A percentile compares a stretch with the other conserved stretches of the same genome.
phyloP scores from a whole-genome alignment of 192 early-diverging fungal species.

The Mortierella alpina region DNA sequence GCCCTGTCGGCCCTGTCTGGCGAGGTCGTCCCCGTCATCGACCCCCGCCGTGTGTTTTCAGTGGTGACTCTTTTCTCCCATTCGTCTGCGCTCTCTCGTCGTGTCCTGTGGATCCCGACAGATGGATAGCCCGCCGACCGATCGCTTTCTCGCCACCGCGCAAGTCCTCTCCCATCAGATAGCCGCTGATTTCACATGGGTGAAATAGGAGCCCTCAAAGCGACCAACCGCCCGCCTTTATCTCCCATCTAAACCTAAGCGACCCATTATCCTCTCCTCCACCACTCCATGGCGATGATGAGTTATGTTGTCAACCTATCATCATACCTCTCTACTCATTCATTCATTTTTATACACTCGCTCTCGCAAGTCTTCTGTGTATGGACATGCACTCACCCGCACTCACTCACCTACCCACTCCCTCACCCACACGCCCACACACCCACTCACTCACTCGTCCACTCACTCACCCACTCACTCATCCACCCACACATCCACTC shows the following conservation, averaged over 20 bases:
- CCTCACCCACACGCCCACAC: background rate
- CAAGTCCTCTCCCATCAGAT: background rate
- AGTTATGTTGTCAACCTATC: too few relatives aligned
- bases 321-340: too few relatives aligned
- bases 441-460: background rate
- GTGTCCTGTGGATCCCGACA: background rate
- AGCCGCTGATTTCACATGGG: constrained; percentile 23
- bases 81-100: background rate
- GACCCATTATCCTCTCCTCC: background rate
- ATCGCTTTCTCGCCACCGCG: too few relatives aligned
- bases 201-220: constrained; percentile 19
- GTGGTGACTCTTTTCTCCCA: constrained; percentile 2
- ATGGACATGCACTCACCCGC: background rate
- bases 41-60: background rate
- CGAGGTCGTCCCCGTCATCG: too few relatives aligned
- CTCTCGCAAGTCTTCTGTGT: too few relatives aligned
- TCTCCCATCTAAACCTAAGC: background rate
- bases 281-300: too few relatives aligned
- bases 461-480: background rate
- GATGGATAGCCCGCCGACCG: background rate
- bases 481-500: too few relatives aligned
- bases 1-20: too few relatives aligned
- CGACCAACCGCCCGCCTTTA: too few relatives aligned
- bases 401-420: background rate
- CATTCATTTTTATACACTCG: too few relatives aligned